Evolutionary conservation across 2,329 filamentous ascomycete genomes (phyloP).

Genomic region (Sarocladium strictum): DNA sequence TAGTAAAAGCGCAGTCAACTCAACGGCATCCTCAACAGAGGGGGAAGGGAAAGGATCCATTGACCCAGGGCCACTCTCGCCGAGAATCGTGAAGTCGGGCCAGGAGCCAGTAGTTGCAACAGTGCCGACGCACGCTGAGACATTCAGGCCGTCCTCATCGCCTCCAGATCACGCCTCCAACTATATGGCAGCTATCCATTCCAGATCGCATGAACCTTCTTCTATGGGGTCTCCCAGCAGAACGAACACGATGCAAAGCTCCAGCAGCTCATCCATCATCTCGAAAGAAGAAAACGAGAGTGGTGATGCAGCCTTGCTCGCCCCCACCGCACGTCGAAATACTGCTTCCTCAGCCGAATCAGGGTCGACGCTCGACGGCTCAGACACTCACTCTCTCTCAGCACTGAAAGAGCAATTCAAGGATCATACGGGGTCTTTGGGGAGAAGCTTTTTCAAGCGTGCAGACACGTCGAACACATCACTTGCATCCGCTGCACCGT

Average conservation of each 20-base stretch:
- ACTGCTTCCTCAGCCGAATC: conserved; percentile 32
- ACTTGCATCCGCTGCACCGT: conserved; percentile 20
- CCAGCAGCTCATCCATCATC: conserved; percentile 45
- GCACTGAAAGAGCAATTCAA: conserved; percentile 30
- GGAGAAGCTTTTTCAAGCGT: conserved; percentile 34
- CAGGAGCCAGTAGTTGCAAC: conserved; percentile 62
- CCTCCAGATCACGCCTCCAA: conserved; percentile 55
- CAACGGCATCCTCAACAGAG: conserved; percentile 39
- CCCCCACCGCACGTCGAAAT: conserved; percentile 26
- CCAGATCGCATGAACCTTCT: conserved; percentile 49
- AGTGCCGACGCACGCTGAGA: conserved; percentile 60
- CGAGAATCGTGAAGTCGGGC: conserved; percentile 35
- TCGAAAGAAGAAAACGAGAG: conserved; percentile 37
- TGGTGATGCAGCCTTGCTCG: conserved; percentile 28
- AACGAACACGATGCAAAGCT: conserved; percentile 30
- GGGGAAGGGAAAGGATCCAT: conserved; percentile 34
- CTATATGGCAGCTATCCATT: conserved; percentile 64
- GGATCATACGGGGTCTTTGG: conserved; percentile 32
- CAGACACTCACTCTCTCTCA: conserved; percentile 20
- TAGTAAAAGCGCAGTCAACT: conserved; percentile 27
- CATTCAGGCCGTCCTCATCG: conserved; percentile 50
- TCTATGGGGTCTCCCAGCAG: conserved; percentile 28
- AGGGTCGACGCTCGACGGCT: conserved; percentile 16
- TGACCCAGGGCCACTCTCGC: conserved; percentile 28
- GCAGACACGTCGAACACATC: conserved; percentile 31